Conservation (phyloP, 352 stramenopile genomes). For the Globisporangium perplexum region DNA sequence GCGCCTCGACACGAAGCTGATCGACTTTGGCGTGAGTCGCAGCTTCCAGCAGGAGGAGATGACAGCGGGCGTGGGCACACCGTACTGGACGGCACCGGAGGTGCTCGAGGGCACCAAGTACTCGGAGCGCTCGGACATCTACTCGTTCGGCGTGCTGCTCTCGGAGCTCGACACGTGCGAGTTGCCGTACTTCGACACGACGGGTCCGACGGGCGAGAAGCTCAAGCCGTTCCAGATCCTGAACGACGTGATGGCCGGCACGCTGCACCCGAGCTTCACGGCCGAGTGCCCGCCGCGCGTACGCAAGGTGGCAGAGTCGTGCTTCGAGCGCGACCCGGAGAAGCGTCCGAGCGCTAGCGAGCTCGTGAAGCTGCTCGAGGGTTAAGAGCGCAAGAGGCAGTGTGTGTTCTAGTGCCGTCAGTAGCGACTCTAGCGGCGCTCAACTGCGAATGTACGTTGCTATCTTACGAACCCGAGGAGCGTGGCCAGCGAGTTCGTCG, state of each 20-base stretch:
- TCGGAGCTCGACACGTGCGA: constrained; percentile 23
- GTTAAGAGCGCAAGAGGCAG: not conserved
- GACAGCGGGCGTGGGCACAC: constrained; percentile 9
- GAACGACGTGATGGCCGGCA: constrained; percentile 34
- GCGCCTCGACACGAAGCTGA: constrained; percentile 26
- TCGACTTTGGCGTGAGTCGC: constrained; percentile 24
- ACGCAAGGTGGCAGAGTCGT: constrained; percentile 25
- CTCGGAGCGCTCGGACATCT: constrained; percentile 28
- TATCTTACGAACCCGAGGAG: too few species aligned
- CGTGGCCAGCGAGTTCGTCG: too few species aligned
- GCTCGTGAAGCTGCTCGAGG: constrained; percentile 35
- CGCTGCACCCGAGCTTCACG: constrained; percentile 33
- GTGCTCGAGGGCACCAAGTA: constrained; percentile 20
- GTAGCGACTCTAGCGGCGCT: too few species aligned
- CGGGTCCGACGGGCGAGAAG: constrained; percentile 17
- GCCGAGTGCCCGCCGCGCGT: constrained; percentile 33
- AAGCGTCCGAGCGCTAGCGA: constrained; percentile 28
- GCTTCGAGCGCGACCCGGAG: constrained; percentile 36
- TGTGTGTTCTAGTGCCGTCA: too few species aligned
- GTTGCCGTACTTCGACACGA: constrained; percentile 22
- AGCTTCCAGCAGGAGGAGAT: constrained; percentile 7
- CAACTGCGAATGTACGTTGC: too few species aligned
- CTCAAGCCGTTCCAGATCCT: constrained; percentile 36
- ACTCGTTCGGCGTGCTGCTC: constrained; percentile 33
- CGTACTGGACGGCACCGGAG: constrained; percentile 31